Base-by-base conservation (phyloP, 2,329 filamentous ascomycete species). In the Botrytis byssoidea region DNA sequence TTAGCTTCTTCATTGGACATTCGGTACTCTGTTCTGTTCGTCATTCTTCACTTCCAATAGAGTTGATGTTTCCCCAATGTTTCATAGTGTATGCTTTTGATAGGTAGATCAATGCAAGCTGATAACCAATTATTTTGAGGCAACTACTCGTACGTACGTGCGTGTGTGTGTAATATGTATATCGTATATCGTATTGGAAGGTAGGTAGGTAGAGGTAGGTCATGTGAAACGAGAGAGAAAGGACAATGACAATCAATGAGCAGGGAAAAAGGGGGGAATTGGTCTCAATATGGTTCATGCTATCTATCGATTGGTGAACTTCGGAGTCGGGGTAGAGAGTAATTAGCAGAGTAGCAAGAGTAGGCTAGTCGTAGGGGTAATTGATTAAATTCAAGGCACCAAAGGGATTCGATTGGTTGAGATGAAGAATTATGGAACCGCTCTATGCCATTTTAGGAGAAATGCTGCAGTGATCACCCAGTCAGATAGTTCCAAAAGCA, bases 341-440 rank as follows among this genome's bases (percentile, higher is more conserved):
- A n/a, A n/a, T n/a, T 35, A 35, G 35, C 35, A 35, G 35, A 35
- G 35, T 35, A 35, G 4, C 35, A 35, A 35, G 35, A 35, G 35
- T 35, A 35, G 35, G 35, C 35, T 35, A 35, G 35, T 35, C 35
- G 35, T 35, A 12, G 22, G 46, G 46, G 22, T 46, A 3, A 22
- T 48, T 48, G 9, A 48, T 48, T 37, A 8, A 25, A 48, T 48
- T 51, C 48, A n/a, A 51, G 48, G 48, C 48, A n/a, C 48, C 25
- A 25, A n/a, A 14, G 10, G 2, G 2, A 14, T 51, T 51, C 10
- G 22, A 51, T 51, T 51, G 48, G 22, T 10, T 51, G 48, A 1
- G 22, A 51, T 12, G 22, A 5, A 3, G 2, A 3, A 2, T 7
- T 29, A 16, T 55, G 12, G 25, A 16, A 2, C 1, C 0, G 0